These are phyloP conservation scores for Phytophthora uliginosa DNA, from an alignment of 352 stramenopile genomes.

Conservation along the genomic window DNA sequence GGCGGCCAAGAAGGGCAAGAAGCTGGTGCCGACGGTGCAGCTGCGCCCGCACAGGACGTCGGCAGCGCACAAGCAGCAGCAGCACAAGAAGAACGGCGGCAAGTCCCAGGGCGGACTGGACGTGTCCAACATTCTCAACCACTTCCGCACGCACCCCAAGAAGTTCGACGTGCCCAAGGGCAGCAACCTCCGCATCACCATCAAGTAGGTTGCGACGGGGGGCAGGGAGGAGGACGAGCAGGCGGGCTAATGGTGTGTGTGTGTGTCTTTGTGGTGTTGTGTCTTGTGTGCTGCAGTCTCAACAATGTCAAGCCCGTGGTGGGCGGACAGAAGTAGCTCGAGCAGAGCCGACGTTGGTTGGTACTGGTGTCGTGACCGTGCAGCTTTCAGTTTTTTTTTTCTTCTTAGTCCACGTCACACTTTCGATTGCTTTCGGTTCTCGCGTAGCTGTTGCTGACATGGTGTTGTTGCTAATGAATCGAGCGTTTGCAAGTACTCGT, in stretches of 20 bases:
- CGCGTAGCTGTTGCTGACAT: conserved; percentile 11
- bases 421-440: conserved; percentile 1
- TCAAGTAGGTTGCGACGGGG: conserved; percentile 60
- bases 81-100: conserved; percentile 8
- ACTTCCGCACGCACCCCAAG: conserved; percentile 80
- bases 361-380: conserved; percentile 5
- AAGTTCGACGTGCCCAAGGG: conserved; percentile 88
- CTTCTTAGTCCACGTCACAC: conserved; percentile 11
- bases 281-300: conserved; percentile 36
- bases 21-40: conserved; percentile 42
- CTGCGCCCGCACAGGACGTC: conserved; percentile 59
- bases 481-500: conserved; percentile 59
- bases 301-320: conserved; percentile 83
- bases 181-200: conserved; percentile 83
- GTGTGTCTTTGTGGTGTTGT: conserved; percentile 12
- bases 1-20: conserved; percentile 38
- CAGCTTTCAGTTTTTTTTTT: conserved; percentile 4
- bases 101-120: conserved; percentile 49
- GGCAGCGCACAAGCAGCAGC: conserved; percentile 43
- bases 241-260: conserved; percentile 9
- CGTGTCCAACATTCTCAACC: conserved; percentile 83
- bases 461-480: conserved; percentile 25
- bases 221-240: neutral
- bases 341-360: conserved; percentile 7
- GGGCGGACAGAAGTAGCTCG: conserved; percentile 63